A percentile compares a stretch with the other conserved stretches of the same genome.
phyloP scores from a whole-genome alignment of 371 early-diverging fungal species.

The Fennellomyces sp. region DNA sequence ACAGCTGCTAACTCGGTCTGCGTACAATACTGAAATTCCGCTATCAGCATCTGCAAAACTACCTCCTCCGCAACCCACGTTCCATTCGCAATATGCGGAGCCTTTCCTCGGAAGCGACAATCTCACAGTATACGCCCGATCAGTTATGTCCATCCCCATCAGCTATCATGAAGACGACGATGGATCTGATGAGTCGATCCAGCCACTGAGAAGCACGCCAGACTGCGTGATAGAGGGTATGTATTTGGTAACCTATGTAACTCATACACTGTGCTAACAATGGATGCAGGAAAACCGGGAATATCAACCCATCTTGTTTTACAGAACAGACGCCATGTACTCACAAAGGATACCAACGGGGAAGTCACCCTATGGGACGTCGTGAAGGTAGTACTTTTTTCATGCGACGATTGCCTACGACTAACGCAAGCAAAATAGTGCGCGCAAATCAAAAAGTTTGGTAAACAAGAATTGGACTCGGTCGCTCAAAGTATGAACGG shows the following conservation, averaged over 20 bases:
- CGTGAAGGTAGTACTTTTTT: slow-evolving; percentile 51
- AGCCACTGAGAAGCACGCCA: slow-evolving; percentile 42
- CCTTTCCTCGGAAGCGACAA: slow-evolving; percentile 41
- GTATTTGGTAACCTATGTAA: neutral
- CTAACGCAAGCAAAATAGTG: slow-evolving; percentile 36
- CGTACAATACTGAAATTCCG: slow-evolving; percentile 49
- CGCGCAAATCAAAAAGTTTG: slow-evolving; percentile 57
- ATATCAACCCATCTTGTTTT: slow-evolving; percentile 71
- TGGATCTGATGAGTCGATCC: slow-evolving; percentile 36
- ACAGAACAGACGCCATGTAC: slow-evolving; percentile 83
- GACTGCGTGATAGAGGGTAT: slow-evolving; percentile 43
- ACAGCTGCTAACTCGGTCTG: slow-evolving; percentile 47
- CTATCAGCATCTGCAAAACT: slow-evolving; percentile 41
- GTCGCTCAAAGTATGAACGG: slow-evolving; percentile 70
- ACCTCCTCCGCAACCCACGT: slow-evolving; percentile 39
- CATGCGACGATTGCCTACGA: neutral
- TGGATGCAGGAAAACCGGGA: slow-evolving; percentile 62
- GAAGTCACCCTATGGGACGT: slow-evolving; percentile 92
- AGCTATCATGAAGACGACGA: slow-evolving; percentile 51
- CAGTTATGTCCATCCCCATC: slow-evolving; percentile 53
- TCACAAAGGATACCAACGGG: slow-evolving; percentile 85
- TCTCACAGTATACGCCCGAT: slow-evolving; percentile 47
- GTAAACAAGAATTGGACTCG: slow-evolving; percentile 59
- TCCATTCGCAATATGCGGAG: slow-evolving; percentile 27
- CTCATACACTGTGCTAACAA: too few species aligned